Evolutionary conservation across 768 basidiomycete species (phyloP), one percentile per base, ranked within the genome.

Genomic region (Leucocoprinus birnbaumii): DNA sequence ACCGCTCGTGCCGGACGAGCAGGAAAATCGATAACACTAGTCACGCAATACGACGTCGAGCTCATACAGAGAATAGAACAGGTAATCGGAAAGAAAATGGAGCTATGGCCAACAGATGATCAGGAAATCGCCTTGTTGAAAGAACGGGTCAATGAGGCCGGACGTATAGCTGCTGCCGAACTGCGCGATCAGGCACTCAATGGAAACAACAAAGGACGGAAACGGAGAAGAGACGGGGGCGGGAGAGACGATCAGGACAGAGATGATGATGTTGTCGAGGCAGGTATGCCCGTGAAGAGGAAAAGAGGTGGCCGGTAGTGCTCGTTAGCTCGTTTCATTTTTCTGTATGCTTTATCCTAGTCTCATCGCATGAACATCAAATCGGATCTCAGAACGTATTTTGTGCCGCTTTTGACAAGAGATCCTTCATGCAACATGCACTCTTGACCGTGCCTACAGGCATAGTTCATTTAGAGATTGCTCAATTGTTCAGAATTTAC

Each of bases 11-110:
- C 97, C 2, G 97, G 97, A n/a, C 84, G 97, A 41, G 85, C 94
- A 1, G 97, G 97, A 42, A 98, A 98, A 73, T 87, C 92, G 1
- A 90, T 99, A 63, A 97, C 95, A n/a, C 82, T 99, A 40, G 94
- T 98, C 21, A 93, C 96, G 4, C 97, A 99, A 71, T 99, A 98
- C 69, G 97, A 99, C 61, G 94, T 99, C 52, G 97, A 98, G 71
- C 80, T 98, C 43, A 72, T 98, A 3, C 94, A 97, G 69, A 87
- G 97, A 8, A 98, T 98, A 65, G 97, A 99, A 69, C 78, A 83
- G 19, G 94, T 96, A 6, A 85, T 89, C 19, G 94, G 84, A 38
- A 96, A 96, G 73, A 91, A 94, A 70, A 89, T 99, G 85, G 87
- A 87, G 49, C 73, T 88, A 35, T 98, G 89, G 78, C 86, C 86